A percentile compares a stretch with the other conserved stretches of the same genome.
Evolutionary conservation across 441 rosid genomes (phyloP).

Genomic region (Syzygium syzygioides): DNA sequence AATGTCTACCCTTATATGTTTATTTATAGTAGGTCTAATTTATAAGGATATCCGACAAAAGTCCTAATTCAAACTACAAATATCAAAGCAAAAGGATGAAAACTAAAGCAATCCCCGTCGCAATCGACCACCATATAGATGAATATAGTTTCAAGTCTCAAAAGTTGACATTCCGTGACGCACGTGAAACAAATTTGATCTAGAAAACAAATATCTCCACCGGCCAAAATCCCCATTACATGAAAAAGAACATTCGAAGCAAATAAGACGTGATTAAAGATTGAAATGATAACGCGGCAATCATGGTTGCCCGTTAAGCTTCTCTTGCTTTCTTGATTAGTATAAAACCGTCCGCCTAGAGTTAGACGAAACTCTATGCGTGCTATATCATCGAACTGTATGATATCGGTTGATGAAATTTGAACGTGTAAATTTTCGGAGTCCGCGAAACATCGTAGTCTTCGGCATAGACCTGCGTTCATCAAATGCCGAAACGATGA

Average conservation of each 20-base stretch:
- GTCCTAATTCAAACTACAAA: neutral
- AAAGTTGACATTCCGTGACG: neutral
- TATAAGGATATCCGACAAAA: neutral
- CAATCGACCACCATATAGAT: neutral
- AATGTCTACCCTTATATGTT: neutral
- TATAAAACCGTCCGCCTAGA: too few relatives aligned
- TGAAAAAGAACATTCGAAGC: neutral
- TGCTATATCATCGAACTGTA: too few relatives aligned
- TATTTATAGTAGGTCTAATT: neutral
- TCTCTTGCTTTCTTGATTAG: neutral
- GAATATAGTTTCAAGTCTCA: neutral
- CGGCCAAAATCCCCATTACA: neutral
- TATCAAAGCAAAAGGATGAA: neutral
- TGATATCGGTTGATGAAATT: too few relatives aligned
- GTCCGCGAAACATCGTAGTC: too few relatives aligned
- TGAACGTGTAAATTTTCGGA: too few relatives aligned
- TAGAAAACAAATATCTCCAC: neutral
- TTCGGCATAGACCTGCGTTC: too few relatives aligned
- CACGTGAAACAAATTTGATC: neutral
- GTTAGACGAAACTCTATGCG: too few relatives aligned
- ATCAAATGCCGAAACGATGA: too few relatives aligned
- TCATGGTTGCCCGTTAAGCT: neutral
- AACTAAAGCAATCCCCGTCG: too few relatives aligned
- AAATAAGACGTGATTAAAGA: neutral
- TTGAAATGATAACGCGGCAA: neutral